phyloP scores from a whole-genome alignment of 371 early-diverging fungal genomes.

The Aphelidium insulamus region DNA sequence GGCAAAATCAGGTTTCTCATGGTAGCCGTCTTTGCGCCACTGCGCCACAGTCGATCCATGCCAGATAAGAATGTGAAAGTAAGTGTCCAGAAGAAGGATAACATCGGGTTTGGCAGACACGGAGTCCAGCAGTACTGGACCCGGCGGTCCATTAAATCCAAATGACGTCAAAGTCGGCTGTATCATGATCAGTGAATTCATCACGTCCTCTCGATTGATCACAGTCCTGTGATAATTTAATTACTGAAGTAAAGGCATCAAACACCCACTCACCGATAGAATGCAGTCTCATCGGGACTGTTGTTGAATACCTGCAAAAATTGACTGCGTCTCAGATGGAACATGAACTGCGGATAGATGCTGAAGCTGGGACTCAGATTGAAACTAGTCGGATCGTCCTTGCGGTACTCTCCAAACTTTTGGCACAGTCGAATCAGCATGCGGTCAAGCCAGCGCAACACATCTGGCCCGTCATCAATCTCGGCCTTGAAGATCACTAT shows the following conservation, averaged over 20 bases:
- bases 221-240: slow-evolving; percentile 51
- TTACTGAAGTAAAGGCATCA: slow-evolving; percentile 4
- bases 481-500: slow-evolving; percentile 94
- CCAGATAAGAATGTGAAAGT: slow-evolving; percentile 93
- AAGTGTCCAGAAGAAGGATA: slow-evolving; percentile 93
- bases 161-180: slow-evolving; percentile 94
- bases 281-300: slow-evolving; percentile 97
- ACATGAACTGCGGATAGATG: slow-evolving; percentile 99
- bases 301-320: slow-evolving; percentile 98
- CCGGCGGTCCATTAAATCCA: slow-evolving; percentile 65
- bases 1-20: slow-evolving; percentile 73
- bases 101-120: slow-evolving; percentile 88
- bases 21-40: slow-evolving; percentile 84
- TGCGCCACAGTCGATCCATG: slow-evolving; percentile 75
- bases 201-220: slow-evolving; percentile 80
- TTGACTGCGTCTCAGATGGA: slow-evolving; percentile 92
- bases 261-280: slow-evolving; percentile 38
- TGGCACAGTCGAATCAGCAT: slow-evolving; percentile 96
- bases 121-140: slow-evolving; percentile 93
- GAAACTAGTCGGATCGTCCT: slow-evolving; percentile 87
- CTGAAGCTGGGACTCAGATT: slow-evolving; percentile 82
- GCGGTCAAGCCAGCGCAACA: slow-evolving; percentile 95
- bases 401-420: slow-evolving; percentile 86
- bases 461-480: slow-evolving; percentile 95
- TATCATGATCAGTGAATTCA: slow-evolving; percentile 95